Base-by-base conservation (phyloP, 192 early-diverging fungal species). In the Coemansia erecta region DNA sequence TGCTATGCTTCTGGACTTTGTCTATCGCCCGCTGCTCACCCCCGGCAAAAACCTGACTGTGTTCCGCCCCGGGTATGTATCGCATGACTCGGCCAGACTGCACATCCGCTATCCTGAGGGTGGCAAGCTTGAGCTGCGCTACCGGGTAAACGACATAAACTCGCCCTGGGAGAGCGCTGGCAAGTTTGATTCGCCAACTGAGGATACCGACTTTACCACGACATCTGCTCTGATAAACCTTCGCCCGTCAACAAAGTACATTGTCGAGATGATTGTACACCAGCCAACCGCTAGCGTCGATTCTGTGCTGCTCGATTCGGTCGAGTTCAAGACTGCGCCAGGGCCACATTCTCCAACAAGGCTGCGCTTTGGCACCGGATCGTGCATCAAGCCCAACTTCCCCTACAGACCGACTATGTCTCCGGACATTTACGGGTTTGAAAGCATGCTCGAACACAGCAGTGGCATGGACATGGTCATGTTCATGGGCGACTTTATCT, bases 401-500 rank as follows among this genome's bases (percentile, higher is more conserved):
- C 81, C 81, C 22, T 82, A 81, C 67, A 24, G 44, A 6, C 73
- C 60, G 11, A 46, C 65, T 15, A 10, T 31, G 40, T 48, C 58
- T 18, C 59, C 72, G 14, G 72, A 72, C 18, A 51, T 82, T n/a
- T 66, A 59, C 43, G 81, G 81, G 3, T 77, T 82, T 45, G 50
- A 24, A 23, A 68, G 62, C 42, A 71, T 81, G 50, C 60, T 72
- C 24, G 64, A 63, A 13, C 70, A 80, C 53, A 73, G 70, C 53
- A 60, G 66, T 22, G 22, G 17, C 23, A 63, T 80, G 33, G 62
- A 73, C 45, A 56, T 72, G 60, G 45, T 79, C 23, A 64, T 82
- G 58, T 82, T 82, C 44, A 58, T 82, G 56, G 81, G 81, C 62
- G 81, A 82, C 61, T 82, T 82, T 66, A 72, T 82, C 58, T 79